These are phyloP conservation scores for Hortaea sp. DNA, from an alignment of 2,329 filamentous ascomycete genomes.

Conservation along the genomic window DNA sequence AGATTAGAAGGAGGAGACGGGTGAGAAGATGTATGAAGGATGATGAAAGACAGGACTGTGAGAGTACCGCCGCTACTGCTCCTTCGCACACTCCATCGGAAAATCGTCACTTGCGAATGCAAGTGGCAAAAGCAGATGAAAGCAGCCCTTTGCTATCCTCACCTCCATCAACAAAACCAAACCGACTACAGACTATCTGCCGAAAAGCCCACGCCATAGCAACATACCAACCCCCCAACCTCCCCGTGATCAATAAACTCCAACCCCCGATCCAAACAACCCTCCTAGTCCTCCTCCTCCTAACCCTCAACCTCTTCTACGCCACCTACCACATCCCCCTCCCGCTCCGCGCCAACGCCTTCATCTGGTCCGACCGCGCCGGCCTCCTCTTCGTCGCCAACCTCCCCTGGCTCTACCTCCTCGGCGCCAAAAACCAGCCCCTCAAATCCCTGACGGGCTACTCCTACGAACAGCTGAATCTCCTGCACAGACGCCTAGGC, in stretches of 20 bases:
- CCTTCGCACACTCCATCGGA: constrained; percentile 21
- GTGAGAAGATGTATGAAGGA: background rate
- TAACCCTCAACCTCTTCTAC: constrained; percentile 49
- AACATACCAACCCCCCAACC: constrained; percentile 47
- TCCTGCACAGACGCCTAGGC: constrained; percentile 54
- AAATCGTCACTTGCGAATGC: constrained; percentile 14
- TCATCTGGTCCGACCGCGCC: constrained; percentile 49
- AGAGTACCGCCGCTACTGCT: constrained; percentile 21
- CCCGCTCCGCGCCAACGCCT: constrained; percentile 32
- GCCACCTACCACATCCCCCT: constrained; percentile 40
- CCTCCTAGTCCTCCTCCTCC: constrained; percentile 41
- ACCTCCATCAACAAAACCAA: background rate
- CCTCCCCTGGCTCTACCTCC: constrained; percentile 48
- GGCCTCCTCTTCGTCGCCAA: constrained; percentile 45
- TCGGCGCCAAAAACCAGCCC: constrained; percentile 58
- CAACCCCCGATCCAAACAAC: constrained; percentile 50
- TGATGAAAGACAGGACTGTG: background rate
- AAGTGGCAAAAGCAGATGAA: constrained; percentile 16
- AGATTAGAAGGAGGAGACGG: background rate
- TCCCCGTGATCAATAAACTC: constrained; percentile 47
- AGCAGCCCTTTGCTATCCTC: constrained; percentile 23
- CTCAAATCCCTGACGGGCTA: constrained; percentile 50
- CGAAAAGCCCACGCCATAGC: constrained; percentile 22
- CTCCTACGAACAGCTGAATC: constrained; percentile 57
- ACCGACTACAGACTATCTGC: constrained; percentile 3